Conservation (phyloP, 768 basidiomycete genomes). For the Auriscalpium orientale region DNA sequence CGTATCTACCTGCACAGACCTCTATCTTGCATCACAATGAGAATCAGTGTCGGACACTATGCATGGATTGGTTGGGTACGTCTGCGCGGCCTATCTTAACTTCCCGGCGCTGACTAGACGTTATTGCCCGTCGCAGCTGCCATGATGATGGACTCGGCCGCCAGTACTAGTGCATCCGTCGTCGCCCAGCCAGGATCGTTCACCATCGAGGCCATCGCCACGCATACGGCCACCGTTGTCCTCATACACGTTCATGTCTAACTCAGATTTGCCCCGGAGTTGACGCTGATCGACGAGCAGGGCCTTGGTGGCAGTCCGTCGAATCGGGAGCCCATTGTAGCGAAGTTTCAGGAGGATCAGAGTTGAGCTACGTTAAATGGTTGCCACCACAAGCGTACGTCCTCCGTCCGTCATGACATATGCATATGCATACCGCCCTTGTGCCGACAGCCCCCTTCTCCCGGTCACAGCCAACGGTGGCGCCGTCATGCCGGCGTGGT, state of each 20-base stretch:
- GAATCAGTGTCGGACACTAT: no score
- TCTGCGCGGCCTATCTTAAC: no score
- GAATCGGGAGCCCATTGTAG: slow-evolving; percentile 74
- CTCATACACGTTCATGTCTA: slow-evolving; percentile 69
- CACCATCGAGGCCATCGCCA: slow-evolving; percentile 31
- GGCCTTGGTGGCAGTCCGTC: slow-evolving; percentile 69
- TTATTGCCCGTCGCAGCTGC: no score
- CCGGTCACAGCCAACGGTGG: slow-evolving; percentile 72
- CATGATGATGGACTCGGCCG: no score
- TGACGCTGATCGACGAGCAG: slow-evolving; percentile 26
- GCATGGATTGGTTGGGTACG: no score
- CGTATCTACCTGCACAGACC: no score
- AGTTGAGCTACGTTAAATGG: slow-evolving; percentile 78
- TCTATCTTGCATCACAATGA: no score
- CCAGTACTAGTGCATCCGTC: no score
- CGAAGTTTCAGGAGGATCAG: slow-evolving; percentile 49
- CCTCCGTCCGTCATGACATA: slow-evolving; percentile 1
- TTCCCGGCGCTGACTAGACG: no score
- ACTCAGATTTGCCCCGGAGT: neutral
- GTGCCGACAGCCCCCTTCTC: slow-evolving; percentile 7
- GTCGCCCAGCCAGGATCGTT: neutral
- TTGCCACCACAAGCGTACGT: slow-evolving; percentile 77
- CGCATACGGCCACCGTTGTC: slow-evolving; percentile 82
- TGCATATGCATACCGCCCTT: neutral
- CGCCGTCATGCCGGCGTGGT: slow-evolving; percentile 74